Percentiles rank a stretch among this genome's conserved stretches.
Conservation (phyloP, 352 stramenopile species). For the Phytopythium cucurbitacearum region DNA sequence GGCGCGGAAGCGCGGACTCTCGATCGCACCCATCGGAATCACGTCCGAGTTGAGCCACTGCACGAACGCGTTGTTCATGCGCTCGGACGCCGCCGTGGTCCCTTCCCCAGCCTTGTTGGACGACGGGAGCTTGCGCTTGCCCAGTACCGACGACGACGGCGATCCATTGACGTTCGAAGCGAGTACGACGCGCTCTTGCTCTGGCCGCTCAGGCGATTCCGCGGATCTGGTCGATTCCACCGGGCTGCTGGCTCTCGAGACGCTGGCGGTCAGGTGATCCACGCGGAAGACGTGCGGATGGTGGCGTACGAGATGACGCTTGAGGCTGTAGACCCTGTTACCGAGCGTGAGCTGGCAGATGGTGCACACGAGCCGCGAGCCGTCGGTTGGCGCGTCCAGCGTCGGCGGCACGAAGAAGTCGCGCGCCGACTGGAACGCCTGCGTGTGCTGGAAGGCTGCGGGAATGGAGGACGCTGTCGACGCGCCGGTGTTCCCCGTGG, state of each 20-base stretch:
- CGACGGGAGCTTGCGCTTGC: slow-evolving; percentile 1
- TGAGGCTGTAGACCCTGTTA: slow-evolving; percentile 40
- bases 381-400: slow-evolving; percentile 9
- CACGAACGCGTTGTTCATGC: slow-evolving; percentile 32
- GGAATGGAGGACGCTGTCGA: slow-evolving; percentile 27
- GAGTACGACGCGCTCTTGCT: slow-evolving; percentile 5
- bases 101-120: neutral
- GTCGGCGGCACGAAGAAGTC: slow-evolving; percentile 40
- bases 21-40: slow-evolving; percentile 37
- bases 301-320: slow-evolving; percentile 42
- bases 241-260: neutral
- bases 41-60: slow-evolving; percentile 37
- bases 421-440: slow-evolving; percentile 33
- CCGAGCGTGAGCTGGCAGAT: slow-evolving; percentile 43
- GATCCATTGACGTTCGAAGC: too few relatives aligned
- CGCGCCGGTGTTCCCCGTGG: neutral
- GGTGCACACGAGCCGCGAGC: slow-evolving; percentile 33
- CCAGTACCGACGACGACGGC: too few relatives aligned
- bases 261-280: neutral
- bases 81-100: neutral
- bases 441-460: slow-evolving; percentile 32
- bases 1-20: slow-evolving; percentile 28
- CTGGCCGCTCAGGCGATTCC: neutral
- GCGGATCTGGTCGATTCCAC: too few relatives aligned
- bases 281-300: slow-evolving; percentile 42